Conservation (phyloP, 139 green algal genomes). For the Medakamo hakoo region DNA sequence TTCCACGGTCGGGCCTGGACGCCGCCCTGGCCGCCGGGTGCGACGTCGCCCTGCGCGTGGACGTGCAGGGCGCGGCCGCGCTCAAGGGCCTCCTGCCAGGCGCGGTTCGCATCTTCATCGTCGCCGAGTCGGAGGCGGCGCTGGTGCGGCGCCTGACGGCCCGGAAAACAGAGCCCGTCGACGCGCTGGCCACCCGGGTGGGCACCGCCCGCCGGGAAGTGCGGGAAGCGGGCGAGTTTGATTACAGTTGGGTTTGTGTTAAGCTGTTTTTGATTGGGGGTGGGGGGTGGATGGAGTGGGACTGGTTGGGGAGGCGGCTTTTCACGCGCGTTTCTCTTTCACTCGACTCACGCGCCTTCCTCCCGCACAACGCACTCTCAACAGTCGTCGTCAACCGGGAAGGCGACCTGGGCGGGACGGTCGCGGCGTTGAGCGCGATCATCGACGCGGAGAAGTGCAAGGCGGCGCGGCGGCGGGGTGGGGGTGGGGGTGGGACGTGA, state of each 20-base stretch:
- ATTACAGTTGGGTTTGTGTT: too few relatives aligned
- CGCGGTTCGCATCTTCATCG: constrained; percentile 72
- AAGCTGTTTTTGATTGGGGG: too few relatives aligned
- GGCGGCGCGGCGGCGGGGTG: not conserved
- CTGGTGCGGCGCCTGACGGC: not conserved
- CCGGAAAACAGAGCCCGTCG: not conserved
- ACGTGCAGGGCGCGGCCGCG: constrained; percentile 79
- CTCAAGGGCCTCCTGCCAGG: constrained; percentile 58
- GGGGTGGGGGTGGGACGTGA: too few relatives aligned
- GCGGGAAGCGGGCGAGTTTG: not conserved
- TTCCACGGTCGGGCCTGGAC: constrained; percentile 53
- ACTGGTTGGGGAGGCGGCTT: too few relatives aligned
- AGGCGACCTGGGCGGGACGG: constrained; percentile 51
- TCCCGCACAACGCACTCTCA: too few relatives aligned
- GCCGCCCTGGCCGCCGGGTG: constrained; percentile 43
- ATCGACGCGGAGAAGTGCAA: constrained; percentile 64
- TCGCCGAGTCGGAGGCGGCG: not conserved
- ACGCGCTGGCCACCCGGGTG: not conserved
- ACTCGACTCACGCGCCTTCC: too few relatives aligned
- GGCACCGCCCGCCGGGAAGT: not conserved
- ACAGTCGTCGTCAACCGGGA: constrained; percentile 76
- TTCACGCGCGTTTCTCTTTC: too few relatives aligned
- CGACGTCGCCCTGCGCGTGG: constrained; percentile 84
- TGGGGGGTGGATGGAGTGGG: too few relatives aligned
- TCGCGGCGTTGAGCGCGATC: constrained; percentile 46